Conservation (phyloP, 108 stramenopile species). For the Seminavis robusta region DNA sequence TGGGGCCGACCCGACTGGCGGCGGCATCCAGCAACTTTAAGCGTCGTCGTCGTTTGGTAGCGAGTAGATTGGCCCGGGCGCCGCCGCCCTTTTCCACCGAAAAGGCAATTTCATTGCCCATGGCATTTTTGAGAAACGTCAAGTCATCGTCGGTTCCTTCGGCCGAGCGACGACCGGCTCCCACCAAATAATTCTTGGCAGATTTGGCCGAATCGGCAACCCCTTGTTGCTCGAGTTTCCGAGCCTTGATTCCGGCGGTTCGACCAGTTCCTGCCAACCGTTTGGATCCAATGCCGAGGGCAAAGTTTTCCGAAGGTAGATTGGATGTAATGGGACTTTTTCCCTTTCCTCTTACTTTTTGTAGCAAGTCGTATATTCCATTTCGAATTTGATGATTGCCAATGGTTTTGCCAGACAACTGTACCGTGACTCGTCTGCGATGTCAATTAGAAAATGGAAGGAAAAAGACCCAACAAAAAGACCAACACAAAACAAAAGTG, state of each 20-base stretch:
- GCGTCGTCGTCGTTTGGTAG: conserved; percentile 48
- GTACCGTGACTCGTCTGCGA: conserved; percentile 41
- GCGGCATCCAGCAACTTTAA: conserved; percentile 79
- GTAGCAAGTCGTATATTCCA: conserved; percentile 82
- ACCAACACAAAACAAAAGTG: background rate
- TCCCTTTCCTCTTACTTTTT: conserved; percentile 70
- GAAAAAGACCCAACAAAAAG: background rate
- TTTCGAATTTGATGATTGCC: conserved; percentile 59
- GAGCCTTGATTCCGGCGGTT: conserved; percentile 71
- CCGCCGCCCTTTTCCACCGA: conserved; percentile 87
- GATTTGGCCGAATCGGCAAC: conserved; percentile 48
- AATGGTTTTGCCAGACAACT: conserved; percentile 73
- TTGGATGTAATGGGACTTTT: conserved; percentile 76
- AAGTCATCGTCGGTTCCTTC: conserved; percentile 49
- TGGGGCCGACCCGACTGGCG: conserved; percentile 70
- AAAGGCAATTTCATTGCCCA: conserved; percentile 83
- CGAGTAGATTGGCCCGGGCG: conserved; percentile 74
- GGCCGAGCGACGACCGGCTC: conserved; percentile 23
- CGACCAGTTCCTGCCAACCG: conserved; percentile 87
- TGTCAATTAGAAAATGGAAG: no score
- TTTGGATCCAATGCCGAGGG: conserved; percentile 80
- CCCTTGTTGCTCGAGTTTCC: conserved; percentile 70
- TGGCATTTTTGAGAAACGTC: conserved; percentile 84
- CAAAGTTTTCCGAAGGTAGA: conserved; percentile 84
- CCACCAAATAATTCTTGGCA: conserved; percentile 38